These are phyloP conservation scores for Mucor saturninus DNA, from an alignment of 371 early-diverging fungal genomes.

Conservation along the genomic window DNA sequence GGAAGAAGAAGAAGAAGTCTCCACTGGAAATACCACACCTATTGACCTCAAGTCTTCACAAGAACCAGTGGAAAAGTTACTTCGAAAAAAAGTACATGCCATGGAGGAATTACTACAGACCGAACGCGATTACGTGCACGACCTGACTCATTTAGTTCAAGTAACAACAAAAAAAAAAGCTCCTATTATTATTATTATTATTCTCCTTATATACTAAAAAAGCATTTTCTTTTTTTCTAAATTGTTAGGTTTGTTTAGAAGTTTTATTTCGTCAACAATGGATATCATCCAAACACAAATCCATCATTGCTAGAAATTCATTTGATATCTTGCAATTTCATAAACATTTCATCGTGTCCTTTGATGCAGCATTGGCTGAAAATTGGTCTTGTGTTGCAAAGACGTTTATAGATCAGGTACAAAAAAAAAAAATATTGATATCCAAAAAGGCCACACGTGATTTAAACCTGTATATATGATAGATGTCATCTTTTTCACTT, in stretches of 20 bases:
- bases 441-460: neutral
- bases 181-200: neutral
- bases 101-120: constrained; percentile 51
- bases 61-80: constrained; percentile 11
- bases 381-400: constrained; percentile 35
- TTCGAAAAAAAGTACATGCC: constrained; percentile 40
- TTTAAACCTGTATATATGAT: neutral
- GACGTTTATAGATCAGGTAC: constrained; percentile 48
- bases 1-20: constrained; percentile 7
- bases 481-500: constrained; percentile 41
- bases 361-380: neutral
- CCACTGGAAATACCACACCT: constrained; percentile 23
- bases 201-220: neutral
- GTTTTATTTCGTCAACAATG: constrained; percentile 37
- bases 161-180: constrained; percentile 23
- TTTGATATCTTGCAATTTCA: constrained; percentile 42
- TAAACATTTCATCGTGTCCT: constrained; percentile 26
- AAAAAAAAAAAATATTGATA: neutral
- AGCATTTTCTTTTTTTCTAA: neutral
- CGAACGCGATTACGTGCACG: constrained; percentile 50
- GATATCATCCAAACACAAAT: constrained; percentile 40
- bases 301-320: constrained; percentile 44
- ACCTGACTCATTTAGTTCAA: constrained; percentile 44
- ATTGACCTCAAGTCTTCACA: constrained; percentile 13
- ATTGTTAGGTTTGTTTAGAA: constrained; percentile 39